A percentile compares a stretch with the other conserved stretches of the same genome.
phyloP scores from a whole-genome alignment of 2,329 filamentous ascomycete genomes.

The Cladosporium sp. region DNA sequence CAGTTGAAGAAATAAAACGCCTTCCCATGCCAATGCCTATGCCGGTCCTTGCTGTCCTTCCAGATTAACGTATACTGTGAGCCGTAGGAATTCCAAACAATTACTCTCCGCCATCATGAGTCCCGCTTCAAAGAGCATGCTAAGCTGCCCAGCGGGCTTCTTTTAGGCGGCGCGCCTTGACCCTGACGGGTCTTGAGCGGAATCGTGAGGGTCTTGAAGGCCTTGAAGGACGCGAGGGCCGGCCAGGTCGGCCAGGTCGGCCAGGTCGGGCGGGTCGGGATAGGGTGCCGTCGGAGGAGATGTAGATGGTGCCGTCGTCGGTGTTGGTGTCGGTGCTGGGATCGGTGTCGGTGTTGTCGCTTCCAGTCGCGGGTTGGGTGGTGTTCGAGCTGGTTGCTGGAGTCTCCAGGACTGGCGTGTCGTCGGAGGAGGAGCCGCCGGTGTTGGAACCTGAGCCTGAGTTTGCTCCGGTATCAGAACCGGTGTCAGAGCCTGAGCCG shows the following conservation, averaged over 20 bases:
- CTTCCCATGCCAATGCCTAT: background rate
- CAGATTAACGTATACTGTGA: slow-evolving; percentile 10
- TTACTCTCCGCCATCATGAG: background rate
- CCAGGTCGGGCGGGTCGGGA: background rate
- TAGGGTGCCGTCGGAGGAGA: background rate
- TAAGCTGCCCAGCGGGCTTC: slow-evolving; percentile 2
- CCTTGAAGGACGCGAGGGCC: background rate
- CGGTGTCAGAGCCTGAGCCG: no score
- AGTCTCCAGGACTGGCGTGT: background rate
- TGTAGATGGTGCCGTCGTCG: background rate
- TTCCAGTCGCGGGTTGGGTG: background rate
- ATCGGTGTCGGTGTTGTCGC: background rate
- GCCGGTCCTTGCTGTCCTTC: background rate
- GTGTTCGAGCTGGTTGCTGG: background rate
- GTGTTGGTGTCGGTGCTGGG: background rate
- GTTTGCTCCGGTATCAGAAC: no score
- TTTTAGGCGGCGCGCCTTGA: background rate
- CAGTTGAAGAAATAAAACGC: background rate
- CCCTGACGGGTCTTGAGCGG: background rate
- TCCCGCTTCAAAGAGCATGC: background rate
- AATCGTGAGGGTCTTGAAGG: background rate
- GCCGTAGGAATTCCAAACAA: background rate
- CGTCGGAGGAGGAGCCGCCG: background rate
- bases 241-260: background rate
- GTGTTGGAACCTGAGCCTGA: background rate